Evolutionary conservation across 192 early-diverging fungal species (phyloP), one percentile per base, ranked within the genome.

Genomic region (Podila horticola): DNA sequence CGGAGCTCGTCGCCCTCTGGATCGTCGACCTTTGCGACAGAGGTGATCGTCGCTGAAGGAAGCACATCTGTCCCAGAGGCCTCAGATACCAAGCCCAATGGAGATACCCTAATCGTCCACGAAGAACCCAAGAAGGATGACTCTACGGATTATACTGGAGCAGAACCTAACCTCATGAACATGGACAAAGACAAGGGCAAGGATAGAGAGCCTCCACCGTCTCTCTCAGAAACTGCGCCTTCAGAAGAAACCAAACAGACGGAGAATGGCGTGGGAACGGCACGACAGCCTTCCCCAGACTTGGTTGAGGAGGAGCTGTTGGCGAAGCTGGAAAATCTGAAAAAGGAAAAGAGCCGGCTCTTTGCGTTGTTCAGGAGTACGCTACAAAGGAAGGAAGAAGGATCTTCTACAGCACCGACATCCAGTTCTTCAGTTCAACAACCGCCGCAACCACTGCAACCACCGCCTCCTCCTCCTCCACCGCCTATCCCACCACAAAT

Each of bases 271-370:
- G 1, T 49, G 31, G 28, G 30, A 11, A 31, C 51, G 10, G 28
- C 59, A 34, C 15, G 61, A 17, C 29, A 55, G 24, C 58, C 48
- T 15, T 26, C 41, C 5, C 19, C 45, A 30, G 75, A 79, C 17
- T 29, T n/a, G 5, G 65, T 67, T 8, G 75, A 79, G 26, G 63
- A 71, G 45, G 69, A 79, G 20, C 15, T 79, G 22, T 19, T 79
- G 20, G 49, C 24, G 28, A 64, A 79, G 22, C 51, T 79, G 30
- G 75, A 79, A 20, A 63, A 79, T 12, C 26, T 79, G 49, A 66
- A 48, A 22, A 79, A 71, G 29, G 75, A 79, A 33, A 79, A 79
- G 69, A 71, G 69, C 51, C 75, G 75, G 7, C 62, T 79, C 15
- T 79, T 79, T 71, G 70, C 75, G 17, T 62, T 79, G 9, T 79